Evolutionary conservation across 2,329 filamentous ascomycete species (phyloP).

Genomic region (Colletotrichum lini): DNA sequence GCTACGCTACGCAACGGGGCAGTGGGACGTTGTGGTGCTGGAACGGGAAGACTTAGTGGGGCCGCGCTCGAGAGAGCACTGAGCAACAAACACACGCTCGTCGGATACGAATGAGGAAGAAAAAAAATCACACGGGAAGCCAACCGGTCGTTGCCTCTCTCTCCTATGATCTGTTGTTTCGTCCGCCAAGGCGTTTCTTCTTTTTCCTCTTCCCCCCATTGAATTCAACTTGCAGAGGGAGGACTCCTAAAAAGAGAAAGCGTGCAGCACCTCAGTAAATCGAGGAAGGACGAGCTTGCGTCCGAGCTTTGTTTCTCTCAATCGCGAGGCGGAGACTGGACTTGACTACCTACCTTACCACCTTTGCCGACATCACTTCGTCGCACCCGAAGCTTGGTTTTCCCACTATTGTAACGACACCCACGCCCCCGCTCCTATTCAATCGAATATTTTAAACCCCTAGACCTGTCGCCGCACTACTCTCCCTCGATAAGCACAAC

Average conservation of each 20-base stretch:
- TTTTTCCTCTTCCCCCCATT: neutral
- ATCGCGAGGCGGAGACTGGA: neutral
- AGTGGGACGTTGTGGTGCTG: conserved; percentile 26
- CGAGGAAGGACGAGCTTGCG: neutral
- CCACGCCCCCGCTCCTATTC: conserved; percentile 4
- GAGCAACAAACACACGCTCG: neutral
- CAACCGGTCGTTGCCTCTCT: neutral
- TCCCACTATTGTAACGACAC: neutral
- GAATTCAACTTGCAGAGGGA: neutral
- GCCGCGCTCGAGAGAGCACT: conserved; percentile 19
- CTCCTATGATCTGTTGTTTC: neutral
- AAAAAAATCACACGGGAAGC: neutral
- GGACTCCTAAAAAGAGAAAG: too few relatives aligned
- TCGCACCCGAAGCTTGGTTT: conserved; percentile 38
- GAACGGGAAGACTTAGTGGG: conserved; percentile 20
- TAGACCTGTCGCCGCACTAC: neutral
- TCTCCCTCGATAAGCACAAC: neutral
- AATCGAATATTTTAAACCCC: conserved; percentile 19
- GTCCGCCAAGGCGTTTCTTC: neutral
- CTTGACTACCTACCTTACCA: neutral
- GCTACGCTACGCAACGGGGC: conserved; percentile 30
- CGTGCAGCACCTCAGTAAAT: neutral
- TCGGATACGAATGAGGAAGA: neutral
- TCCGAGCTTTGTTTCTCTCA: conserved; percentile 8
- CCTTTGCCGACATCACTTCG: conserved; percentile 24